Base-by-base conservation (phyloP, 2,329 filamentous ascomycete genomes). In the Aspergillus texensis region DNA sequence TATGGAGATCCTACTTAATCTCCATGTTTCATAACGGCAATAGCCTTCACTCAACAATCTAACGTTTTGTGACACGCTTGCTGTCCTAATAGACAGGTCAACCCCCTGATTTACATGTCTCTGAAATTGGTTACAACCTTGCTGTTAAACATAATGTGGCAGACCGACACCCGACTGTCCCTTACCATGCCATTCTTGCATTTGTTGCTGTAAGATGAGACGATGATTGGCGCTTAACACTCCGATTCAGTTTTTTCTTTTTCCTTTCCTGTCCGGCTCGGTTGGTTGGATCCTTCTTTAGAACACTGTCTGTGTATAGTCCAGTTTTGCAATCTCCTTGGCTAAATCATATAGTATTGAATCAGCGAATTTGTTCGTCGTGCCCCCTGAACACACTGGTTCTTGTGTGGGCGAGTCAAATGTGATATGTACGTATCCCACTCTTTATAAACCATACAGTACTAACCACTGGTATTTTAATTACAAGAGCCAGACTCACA, bases 21-120 rank as follows among this genome's bases (percentile, higher is more conserved):
- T n/a, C 21, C 36, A 32, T 48, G 60, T 52, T 57, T 53, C 60
- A 57, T 39, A 21, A 61, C 21, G 19, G 41, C 34, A 50, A 50
- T 26, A 28, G 14, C 34, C 28, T 34, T 55, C 30, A 34, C 11
- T 30, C 58, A 60, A 41, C 28, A 45, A 53, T 50, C 26, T 46
- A 19, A 53, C 30, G 4, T 11, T 16, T 48, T 28, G 32, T 19
- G 24, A 34, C 19, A n/a, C 39, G 28, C 58, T 32, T 45, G 21
- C 19, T 46, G 3, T 32, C 21, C 16, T 43, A 43, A 32, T 55
- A 24, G 48, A 54, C 58, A 43, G n/a, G 36, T 45, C 50, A 30
- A 41, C 14, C 57, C 16, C 41, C 41, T 39, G 14, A 58, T 24
- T 19, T 48, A 36, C 30, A 19, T 41, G 30, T 50, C 57, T 24